A percentile compares a stretch with the other conserved stretches of the same genome.
These are phyloP conservation scores for Capronia epimyces DNA, from an alignment of 2,329 filamentous ascomycete species.

Conservation along the genomic window DNA sequence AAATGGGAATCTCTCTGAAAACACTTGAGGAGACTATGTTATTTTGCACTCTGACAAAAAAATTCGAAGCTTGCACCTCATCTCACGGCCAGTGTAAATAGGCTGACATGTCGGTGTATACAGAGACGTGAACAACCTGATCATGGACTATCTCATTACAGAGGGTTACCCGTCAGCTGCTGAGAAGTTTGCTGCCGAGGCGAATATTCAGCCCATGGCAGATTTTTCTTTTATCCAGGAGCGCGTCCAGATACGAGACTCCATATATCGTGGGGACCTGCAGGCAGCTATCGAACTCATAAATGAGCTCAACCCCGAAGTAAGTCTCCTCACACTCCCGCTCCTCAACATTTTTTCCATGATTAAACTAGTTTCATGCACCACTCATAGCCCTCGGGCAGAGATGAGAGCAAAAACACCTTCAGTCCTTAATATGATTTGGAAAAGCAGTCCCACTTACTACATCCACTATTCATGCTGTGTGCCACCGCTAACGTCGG, in stretches of 20 bases:
- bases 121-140: conserved; percentile 91
- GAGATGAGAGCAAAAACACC: conserved; percentile 82
- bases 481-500: conserved; percentile 7
- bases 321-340: conserved; percentile 47
- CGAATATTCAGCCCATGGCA: conserved; percentile 71
- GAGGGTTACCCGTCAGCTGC: conserved; percentile 92
- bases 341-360: conserved; percentile 50
- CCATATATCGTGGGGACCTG: conserved; percentile 80
- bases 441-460: conserved; percentile 22
- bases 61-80: background rate
- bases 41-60: conserved; percentile 65
- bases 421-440: conserved; percentile 85
- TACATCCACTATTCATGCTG: conserved; percentile 11
- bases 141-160: conserved; percentile 94
- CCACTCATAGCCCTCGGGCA: conserved; percentile 91
- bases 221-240: conserved; percentile 68
- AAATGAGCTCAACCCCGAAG: conserved; percentile 86
- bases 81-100: background rate
- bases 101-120: conserved; percentile 29
- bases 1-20: conserved; percentile 99
- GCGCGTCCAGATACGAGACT: conserved; percentile 75
- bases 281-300: conserved; percentile 77
- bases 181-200: conserved; percentile 87
- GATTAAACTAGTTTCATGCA: conserved; percentile 99
- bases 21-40: conserved; percentile 78